Conservation (phyloP, 2,329 filamentous ascomycete genomes). For the Corynespora cassiicola region DNA sequence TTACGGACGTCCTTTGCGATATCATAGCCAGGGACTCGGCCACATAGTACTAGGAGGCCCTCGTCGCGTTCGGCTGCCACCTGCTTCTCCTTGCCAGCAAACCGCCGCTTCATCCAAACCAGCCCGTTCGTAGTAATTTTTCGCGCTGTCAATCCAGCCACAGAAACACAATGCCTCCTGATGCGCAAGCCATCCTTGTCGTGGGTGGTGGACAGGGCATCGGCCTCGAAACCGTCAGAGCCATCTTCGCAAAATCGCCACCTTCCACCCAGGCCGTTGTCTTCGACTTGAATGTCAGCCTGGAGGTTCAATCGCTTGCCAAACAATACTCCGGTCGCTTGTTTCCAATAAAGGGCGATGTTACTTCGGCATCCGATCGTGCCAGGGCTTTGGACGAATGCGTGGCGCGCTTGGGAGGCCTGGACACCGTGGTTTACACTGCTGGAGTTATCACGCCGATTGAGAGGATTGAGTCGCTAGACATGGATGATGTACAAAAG, state of each 20-base stretch:
- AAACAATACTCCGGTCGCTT: constrained; percentile 4
- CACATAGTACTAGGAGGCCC: no score
- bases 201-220: constrained; percentile 32
- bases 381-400: constrained; percentile 18
- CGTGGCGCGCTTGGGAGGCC: constrained; percentile 16
- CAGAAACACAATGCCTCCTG: not conserved
- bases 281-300: constrained; percentile 12
- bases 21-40: no score
- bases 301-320: not conserved
- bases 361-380: constrained; percentile 7
- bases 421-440: constrained; percentile 32
- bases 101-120: no score
- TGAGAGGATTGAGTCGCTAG: constrained; percentile 22
- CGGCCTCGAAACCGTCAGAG: constrained; percentile 22
- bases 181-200: constrained; percentile 26
- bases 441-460: constrained; percentile 31
- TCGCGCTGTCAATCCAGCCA: not conserved
- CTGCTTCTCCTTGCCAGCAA: no score
- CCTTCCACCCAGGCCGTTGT: constrained; percentile 8
- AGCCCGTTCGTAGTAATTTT: no score
- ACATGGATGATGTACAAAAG: constrained; percentile 21
- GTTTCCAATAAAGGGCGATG: constrained; percentile 13
- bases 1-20: no score
- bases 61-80: no score
- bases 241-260: constrained; percentile 13